Conservation (phyloP, 805 yeast genomes). For the Wickerhamomyces bovis region DNA sequence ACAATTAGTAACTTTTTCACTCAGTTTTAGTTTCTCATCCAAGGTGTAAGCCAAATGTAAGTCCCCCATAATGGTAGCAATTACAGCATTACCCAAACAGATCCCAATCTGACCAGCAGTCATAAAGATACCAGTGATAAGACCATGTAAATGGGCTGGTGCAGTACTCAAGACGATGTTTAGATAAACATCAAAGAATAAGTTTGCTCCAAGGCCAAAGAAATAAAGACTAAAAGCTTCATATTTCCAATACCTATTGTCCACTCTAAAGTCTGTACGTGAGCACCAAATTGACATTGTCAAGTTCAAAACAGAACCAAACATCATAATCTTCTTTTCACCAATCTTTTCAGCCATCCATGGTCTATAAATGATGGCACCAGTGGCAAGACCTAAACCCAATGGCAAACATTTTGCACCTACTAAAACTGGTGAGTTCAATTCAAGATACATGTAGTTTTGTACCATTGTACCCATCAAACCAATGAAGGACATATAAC, state of each 20-base stretch:
- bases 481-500: conserved; percentile 19
- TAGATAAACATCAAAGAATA: conserved; percentile 30
- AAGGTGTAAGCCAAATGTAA: background rate
- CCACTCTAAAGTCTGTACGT: conserved; percentile 11
- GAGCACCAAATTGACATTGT: conserved; percentile 16
- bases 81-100: conserved; percentile 25
- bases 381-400: conserved; percentile 26
- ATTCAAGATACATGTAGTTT: conserved; percentile 24
- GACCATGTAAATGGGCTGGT: conserved; percentile 34
- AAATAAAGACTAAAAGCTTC: conserved; percentile 23
- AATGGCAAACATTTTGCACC: conserved; percentile 32
- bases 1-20: background rate
- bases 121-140: conserved; percentile 31
- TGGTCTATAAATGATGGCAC: conserved; percentile 23
- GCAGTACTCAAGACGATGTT: conserved; percentile 27
- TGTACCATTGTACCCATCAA: conserved; percentile 20
- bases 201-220: conserved; percentile 24
- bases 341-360: conserved; percentile 18
- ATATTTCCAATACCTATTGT: conserved; percentile 26
- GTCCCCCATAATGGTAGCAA: conserved; percentile 25
- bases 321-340: conserved; percentile 13
- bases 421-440: conserved; percentile 28
- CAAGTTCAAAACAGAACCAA: conserved; percentile 8
- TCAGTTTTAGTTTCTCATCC: background rate
- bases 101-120: conserved; percentile 31